Evolutionary conservation across 148 eudicot species (phyloP).

Genomic region (Spergularia marina): DNA sequence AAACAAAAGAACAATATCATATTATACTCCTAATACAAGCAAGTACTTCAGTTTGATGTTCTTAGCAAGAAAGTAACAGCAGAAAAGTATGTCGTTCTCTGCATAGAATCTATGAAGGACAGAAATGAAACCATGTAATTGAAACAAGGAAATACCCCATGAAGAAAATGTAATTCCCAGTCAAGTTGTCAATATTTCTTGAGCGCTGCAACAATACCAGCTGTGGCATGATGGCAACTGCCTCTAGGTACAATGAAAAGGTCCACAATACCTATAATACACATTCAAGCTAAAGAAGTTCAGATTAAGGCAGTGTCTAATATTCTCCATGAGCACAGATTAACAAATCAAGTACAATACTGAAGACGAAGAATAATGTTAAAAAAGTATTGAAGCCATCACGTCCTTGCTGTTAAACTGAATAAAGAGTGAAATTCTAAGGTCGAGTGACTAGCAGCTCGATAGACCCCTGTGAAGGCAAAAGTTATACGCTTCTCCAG

Average conservation of each 20-base stretch:
- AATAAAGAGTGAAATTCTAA: neutral
- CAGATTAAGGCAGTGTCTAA: neutral
- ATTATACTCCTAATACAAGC: too few relatives aligned
- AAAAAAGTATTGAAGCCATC: neutral
- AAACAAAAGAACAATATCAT: too few relatives aligned
- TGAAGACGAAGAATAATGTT: neutral
- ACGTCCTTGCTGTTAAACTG: neutral
- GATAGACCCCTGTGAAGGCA: neutral
- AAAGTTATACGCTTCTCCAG: neutral
- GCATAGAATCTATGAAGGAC: neutral
- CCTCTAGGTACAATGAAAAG: slow-evolving; percentile 53
- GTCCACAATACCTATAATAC: slow-evolving; percentile 40
- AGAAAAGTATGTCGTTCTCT: too few relatives aligned
- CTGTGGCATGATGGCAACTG: slow-evolving; percentile 55
- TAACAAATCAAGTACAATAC: neutral
- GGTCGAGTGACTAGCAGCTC: neutral
- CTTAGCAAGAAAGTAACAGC: too few relatives aligned
- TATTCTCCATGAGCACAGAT: neutral
- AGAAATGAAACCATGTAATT: neutral
- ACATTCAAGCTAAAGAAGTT: neutral
- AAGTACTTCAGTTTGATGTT: too few relatives aligned
- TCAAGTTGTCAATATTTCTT: slow-evolving; percentile 51
- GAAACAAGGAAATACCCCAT: slow-evolving; percentile 35
- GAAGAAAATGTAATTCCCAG: slow-evolving; percentile 49
- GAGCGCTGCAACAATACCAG: slow-evolving; percentile 49